A percentile compares a stretch with the other conserved stretches of the same genome.
Conservation (phyloP, 2,329 filamentous ascomycete genomes). For the Ceratocystis destructans region DNA sequence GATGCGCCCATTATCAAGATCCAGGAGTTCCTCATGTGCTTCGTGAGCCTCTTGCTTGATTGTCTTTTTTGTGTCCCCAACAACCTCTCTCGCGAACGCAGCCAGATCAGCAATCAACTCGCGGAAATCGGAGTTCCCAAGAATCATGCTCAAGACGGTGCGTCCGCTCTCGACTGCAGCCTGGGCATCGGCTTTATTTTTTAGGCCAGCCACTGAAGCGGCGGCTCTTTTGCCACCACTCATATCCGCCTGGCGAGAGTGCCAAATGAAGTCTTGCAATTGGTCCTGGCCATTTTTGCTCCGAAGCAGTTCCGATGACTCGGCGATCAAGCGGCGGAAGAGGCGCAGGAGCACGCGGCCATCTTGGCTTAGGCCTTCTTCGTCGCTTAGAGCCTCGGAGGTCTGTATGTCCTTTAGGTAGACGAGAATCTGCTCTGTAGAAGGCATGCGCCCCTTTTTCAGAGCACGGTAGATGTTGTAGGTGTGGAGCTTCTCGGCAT, state of each 20-base stretch:
- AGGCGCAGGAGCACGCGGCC: conserved; percentile 61
- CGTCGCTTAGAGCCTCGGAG: conserved; percentile 37
- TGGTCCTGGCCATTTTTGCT: conserved; percentile 77
- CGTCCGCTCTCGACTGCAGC: conserved; percentile 57
- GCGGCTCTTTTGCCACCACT: conserved; percentile 54
- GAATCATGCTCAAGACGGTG: conserved; percentile 68
- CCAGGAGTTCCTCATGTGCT: conserved; percentile 24
- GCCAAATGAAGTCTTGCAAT: conserved; percentile 87
- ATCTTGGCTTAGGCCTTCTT: conserved; percentile 52
- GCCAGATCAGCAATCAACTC: conserved; percentile 70
- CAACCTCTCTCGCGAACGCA: conserved; percentile 67
- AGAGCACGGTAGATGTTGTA: conserved; percentile 85
- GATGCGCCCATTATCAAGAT: conserved; percentile 25
- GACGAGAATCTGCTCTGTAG: conserved; percentile 67
- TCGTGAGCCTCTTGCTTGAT: conserved; percentile 62
- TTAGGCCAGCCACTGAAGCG: conserved; percentile 45
- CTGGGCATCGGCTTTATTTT: conserved; percentile 52
- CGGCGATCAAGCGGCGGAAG: conserved; percentile 56
- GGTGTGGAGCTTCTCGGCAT: conserved; percentile 81
- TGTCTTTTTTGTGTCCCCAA: conserved; percentile 71
- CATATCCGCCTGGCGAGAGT: conserved; percentile 58
- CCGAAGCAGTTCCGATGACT: conserved; percentile 67
- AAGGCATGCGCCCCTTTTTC: conserved; percentile 78
- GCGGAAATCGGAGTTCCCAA: conserved; percentile 84
- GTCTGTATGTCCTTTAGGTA: conserved; percentile 69